These are phyloP conservation scores for Dactylis glomerata DNA, from an alignment of 176 grass and related monocot species.

Conservation along the genomic window DNA sequence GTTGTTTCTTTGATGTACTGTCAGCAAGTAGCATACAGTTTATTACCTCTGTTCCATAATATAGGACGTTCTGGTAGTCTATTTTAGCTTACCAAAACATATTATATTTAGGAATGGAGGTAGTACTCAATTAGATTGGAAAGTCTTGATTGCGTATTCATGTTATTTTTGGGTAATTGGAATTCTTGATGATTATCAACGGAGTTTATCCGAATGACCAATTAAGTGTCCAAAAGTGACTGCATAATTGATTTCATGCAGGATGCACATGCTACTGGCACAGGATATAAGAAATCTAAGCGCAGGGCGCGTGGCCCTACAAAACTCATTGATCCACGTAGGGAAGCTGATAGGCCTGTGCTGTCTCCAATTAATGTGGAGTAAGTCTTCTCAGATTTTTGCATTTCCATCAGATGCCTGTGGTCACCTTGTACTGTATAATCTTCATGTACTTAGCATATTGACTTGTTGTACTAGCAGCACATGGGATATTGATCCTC, in stretches of 20 bases:
- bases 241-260: not conserved
- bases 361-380: slow-evolving; percentile 39
- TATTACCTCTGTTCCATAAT: no score
- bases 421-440: slow-evolving; percentile 4
- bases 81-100: no score
- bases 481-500: slow-evolving; percentile 40
- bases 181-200: not conserved
- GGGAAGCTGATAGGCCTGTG: slow-evolving; percentile 31
- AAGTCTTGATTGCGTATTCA: not conserved
- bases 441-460: slow-evolving; percentile 5
- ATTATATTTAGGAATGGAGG: no score
- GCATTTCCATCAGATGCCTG: not conserved
- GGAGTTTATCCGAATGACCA: not conserved
- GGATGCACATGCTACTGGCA: not conserved
- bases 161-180: not conserved
- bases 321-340: slow-evolving; percentile 34
- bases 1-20: not conserved
- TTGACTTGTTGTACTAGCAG: slow-evolving; percentile 24
- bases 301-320: slow-evolving; percentile 20
- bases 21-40: not conserved
- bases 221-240: not conserved
- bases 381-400: slow-evolving; percentile 25
- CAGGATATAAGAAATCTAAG: slow-evolving; percentile 19
- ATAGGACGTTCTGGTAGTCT: no score
- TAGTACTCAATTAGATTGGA: not conserved